Conservation (phyloP, 2,329 filamentous ascomycete genomes). For the Botrytis fragariae region DNA sequence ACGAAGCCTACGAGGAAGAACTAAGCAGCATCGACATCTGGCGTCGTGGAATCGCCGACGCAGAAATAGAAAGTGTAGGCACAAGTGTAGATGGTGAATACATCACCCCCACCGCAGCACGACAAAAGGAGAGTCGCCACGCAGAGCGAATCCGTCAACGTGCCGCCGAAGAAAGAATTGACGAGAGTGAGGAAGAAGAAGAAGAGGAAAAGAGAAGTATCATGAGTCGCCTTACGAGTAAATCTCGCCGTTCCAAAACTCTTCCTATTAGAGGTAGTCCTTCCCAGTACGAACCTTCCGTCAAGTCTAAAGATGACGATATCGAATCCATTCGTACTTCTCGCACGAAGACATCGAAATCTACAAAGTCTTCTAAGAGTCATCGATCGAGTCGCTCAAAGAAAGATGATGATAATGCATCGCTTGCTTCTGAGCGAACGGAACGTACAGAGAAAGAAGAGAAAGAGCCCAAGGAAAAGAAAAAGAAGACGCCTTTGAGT, state of each 20-base stretch:
- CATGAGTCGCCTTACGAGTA: neutral
- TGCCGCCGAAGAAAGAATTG: constrained; percentile 24
- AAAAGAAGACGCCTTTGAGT: constrained; percentile 15
- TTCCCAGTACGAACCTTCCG: neutral
- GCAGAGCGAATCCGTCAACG: constrained; percentile 30
- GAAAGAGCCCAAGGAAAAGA: neutral
- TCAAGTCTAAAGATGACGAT: neutral
- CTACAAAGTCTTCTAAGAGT: neutral
- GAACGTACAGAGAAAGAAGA: neutral
- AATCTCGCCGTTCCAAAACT: constrained; percentile 5
- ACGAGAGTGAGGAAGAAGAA: neutral
- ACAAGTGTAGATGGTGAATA: constrained; percentile 39
- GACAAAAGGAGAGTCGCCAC: constrained; percentile 26
- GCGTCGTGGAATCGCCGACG: constrained; percentile 38
- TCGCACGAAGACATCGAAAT: neutral
- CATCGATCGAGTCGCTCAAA: constrained; percentile 4
- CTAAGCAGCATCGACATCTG: constrained; percentile 38
- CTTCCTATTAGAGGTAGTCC: neutral
- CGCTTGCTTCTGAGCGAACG: neutral
- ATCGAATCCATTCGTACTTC: neutral
- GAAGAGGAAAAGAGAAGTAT: neutral
- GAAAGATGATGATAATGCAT: constrained; percentile 6
- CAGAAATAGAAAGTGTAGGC: constrained; percentile 32
- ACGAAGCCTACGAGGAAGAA: constrained; percentile 37
- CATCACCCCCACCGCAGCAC: constrained; percentile 37